phyloP scores from a whole-genome alignment of 1,284 basidiomycete species.

The Trichosporon faecale region DNA sequence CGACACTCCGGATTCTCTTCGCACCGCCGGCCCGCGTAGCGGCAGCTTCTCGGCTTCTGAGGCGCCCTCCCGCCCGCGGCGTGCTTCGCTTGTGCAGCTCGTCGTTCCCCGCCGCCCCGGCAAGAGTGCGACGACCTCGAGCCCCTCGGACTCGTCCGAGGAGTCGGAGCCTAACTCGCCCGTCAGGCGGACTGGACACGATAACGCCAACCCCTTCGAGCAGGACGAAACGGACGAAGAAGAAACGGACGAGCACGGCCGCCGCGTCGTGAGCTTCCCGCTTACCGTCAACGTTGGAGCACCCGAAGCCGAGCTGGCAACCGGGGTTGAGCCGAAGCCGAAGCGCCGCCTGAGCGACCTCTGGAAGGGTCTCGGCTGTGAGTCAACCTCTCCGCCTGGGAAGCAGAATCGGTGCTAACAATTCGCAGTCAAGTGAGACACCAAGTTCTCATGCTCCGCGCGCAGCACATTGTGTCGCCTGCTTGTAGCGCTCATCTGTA shows the following conservation, averaged over 20 bases:
- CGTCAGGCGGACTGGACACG: not conserved
- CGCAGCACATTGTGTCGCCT: not conserved
- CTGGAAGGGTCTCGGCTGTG: not conserved
- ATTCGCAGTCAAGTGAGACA: not conserved
- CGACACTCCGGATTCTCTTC: not conserved
- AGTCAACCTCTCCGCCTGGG: not conserved
- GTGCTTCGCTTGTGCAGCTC: not conserved
- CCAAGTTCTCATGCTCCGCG: not conserved
- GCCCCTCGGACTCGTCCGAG: slow-evolving; percentile 4
- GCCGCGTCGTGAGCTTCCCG: slow-evolving; percentile 1
- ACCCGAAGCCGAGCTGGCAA: not conserved
- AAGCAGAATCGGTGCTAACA: not conserved
- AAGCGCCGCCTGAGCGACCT: not conserved
- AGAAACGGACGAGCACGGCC: not conserved
- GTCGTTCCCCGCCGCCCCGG: not conserved
- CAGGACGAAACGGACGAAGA: not conserved
- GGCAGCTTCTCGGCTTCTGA: not conserved
- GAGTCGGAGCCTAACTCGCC: not conserved
- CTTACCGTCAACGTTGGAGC: not conserved
- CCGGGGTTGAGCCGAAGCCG: not conserved
- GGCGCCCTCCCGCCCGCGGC: not conserved
- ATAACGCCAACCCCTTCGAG: not conserved
- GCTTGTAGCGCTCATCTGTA: not conserved
- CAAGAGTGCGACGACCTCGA: not conserved
- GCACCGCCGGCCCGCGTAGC: not conserved